Base-by-base conservation (phyloP, 2,329 filamentous ascomycete species). In the Fusarium proliferatum region DNA sequence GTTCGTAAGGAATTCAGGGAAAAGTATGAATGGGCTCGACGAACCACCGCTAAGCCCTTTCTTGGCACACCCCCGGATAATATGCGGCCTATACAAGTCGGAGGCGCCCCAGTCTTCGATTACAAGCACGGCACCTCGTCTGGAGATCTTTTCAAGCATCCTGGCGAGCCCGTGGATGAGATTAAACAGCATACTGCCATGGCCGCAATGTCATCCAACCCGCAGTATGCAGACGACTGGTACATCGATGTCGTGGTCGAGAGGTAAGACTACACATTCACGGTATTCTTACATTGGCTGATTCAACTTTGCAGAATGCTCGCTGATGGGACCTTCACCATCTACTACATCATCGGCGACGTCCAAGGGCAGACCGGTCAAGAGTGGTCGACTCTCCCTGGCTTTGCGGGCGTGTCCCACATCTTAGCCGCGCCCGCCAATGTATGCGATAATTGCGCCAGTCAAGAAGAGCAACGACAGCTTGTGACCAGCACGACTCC, bases 381-480 rank as follows among this genome's bases (percentile, higher is more conserved):
- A 9, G 42, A 23, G 6, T 43, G 42, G 42, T 17, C 42, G 10
- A 5, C 4, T 23, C 42, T 43, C 6, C 42, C 42, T 23, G 42
- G 42, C 15, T 43, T 43, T 5, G 41, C 4, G 1, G 41, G 41
- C 0, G 0, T 43, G 4, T 43, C 41, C 3, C 41, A 43, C 4
- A 43, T 43, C 4, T 3, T 43, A 43, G 41, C 41, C 41, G 41
- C 41, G 0, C 15, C 41, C 0, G 0, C 1, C 0, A 11, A 0
- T 2, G 3, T 43, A 0, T 43, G 42, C 9, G 15, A 5, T 0
- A 43, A 43, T 15, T 43, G 42, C 1, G 42, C 42, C 42, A 11
- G 2, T 1, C 42, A 43, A 0, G 3, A 43, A 0, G 6, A 43
- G 4, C 3, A 23, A 43, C 6, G 0, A 23, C 2, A 43, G 1